Conservation (phyloP, 306 rosid species). For the Dryas drummondii region DNA sequence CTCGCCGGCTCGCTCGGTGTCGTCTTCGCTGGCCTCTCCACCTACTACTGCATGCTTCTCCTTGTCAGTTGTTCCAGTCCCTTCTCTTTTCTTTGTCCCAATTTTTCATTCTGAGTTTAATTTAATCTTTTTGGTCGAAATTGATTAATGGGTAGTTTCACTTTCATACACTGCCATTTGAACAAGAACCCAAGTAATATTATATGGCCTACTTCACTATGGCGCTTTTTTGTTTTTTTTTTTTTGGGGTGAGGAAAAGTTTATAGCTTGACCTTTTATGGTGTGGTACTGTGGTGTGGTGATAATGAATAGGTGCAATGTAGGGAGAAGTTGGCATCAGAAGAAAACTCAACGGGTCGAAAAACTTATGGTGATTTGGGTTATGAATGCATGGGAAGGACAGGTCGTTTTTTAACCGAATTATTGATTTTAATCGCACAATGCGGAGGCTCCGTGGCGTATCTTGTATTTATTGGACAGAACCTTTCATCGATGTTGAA, state of each 20-base stretch:
- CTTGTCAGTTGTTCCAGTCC: constrained; percentile 53
- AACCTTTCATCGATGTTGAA: constrained; percentile 61
- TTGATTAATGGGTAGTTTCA: background rate
- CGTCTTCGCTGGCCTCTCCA: constrained; percentile 48
- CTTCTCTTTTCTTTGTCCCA: background rate
- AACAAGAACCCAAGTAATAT: too few species aligned
- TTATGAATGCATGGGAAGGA: constrained; percentile 54
- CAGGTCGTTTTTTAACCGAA: constrained; percentile 70
- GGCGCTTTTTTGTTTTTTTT: background rate
- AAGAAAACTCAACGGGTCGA: constrained; percentile 42
- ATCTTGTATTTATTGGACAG: constrained; percentile 80
- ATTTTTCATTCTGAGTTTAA: background rate
- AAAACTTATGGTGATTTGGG: constrained; percentile 81
- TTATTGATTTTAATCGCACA: constrained; percentile 58
- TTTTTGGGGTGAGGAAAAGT: background rate
- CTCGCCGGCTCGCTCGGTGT: constrained; percentile 72
- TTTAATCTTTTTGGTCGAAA: background rate
- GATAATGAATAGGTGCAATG: constrained; percentile 50
- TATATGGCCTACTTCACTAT: too few species aligned
- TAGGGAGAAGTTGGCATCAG: constrained; percentile 58
- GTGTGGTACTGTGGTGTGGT: background rate
- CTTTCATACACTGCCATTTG: too few species aligned
- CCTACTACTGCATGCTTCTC: constrained; percentile 85
- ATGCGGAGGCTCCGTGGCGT: constrained; percentile 77
- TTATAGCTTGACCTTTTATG: background rate